phyloP scores from a whole-genome alignment of 441 rosid species.

The Pelargonium cotyledonis region DNA sequence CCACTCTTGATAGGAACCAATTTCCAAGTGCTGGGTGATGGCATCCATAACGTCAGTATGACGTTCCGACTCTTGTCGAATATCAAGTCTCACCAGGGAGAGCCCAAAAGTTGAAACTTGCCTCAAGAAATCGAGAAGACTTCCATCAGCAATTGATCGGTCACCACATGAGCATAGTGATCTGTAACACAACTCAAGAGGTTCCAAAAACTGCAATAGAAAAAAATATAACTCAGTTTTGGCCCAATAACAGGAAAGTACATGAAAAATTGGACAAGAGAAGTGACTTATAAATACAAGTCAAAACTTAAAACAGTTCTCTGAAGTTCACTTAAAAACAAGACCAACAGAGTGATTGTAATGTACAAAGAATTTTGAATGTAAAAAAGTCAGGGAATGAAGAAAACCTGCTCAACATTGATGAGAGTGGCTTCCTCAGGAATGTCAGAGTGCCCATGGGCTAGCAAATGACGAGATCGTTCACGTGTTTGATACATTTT shows the following conservation, averaged over 20 bases:
- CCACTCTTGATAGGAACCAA: constrained; percentile 89
- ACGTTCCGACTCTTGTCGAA: constrained; percentile 80
- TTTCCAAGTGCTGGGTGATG: constrained; percentile 67
- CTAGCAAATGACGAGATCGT: constrained; percentile 11
- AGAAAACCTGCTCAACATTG: constrained; percentile 47
- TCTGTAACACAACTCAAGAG: constrained; percentile 40
- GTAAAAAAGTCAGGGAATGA: neutral
- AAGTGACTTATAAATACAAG: too few relatives aligned
- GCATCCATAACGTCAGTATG: constrained; percentile 36
- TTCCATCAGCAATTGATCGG: too few relatives aligned
- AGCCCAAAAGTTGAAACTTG: constrained; percentile 90
- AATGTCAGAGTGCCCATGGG: constrained; percentile 52
- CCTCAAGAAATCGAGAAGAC: too few relatives aligned
- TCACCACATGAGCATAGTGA: too few relatives aligned
- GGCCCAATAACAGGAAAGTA: too few relatives aligned
- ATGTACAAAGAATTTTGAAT: too few relatives aligned
- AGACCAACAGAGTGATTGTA: too few relatives aligned
- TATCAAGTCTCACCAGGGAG: constrained; percentile 84
- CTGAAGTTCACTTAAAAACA: too few relatives aligned
- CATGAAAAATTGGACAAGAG: too few relatives aligned
- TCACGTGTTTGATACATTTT: too few relatives aligned
- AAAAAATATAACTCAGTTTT: too few relatives aligned
- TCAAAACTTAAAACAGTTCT: too few relatives aligned
- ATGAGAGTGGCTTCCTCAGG: constrained; percentile 46
- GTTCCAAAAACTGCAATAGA: constrained; percentile 67